Base-by-base conservation (phyloP, 1,139 yeast genomes). In the Saccharomyces hybrid region DNA sequence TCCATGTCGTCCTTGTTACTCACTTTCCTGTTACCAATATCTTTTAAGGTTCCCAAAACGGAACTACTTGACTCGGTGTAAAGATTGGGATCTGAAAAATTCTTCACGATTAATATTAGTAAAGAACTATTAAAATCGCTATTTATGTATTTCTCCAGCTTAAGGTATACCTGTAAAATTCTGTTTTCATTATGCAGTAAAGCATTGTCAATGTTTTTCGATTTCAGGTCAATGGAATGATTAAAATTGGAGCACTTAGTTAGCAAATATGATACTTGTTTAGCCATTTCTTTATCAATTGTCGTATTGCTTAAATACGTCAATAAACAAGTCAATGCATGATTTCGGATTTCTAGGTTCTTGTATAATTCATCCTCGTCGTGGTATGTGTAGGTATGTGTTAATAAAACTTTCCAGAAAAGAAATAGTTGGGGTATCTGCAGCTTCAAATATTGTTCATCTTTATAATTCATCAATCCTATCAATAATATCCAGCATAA, bases 391-490 rank as follows among this genome's bases (percentile, higher is more conserved):
- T 63, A 61, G 3, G 69, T 57, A 31, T 75, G 78, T 2, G 90
- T 86, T 53, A 90, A 73, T n/a, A 89, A 77, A 56, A 84, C 81
- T 64, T 88, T 88, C 96, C 97, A 90, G 59, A 89, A 80, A 5
- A 82, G 78, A 50, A 89, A 73, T 54, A 88, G 77, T 65, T 88
- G 96, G 0, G 93, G 80, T 3, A 89, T 77, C 65, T 88, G 88
- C 58, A 87, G 78, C 59, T 79, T 80, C 46, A 87, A 80, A 61
- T 84, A 86, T 14, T 79, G 76, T 11, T 80, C 78, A 49, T 86
- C 84, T 2, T 63, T 56, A 56, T 85, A 80, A 23, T 89, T 83
- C 70, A 91, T 86, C 48, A 90, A 73, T 0, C 97, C 95, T 52
- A 85, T 76, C 46, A 93, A 72, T 25, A 89, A 72, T 3, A 85